phyloP scores from a whole-genome alignment of 179 eudicot species.

The Nepenthes alata region DNA sequence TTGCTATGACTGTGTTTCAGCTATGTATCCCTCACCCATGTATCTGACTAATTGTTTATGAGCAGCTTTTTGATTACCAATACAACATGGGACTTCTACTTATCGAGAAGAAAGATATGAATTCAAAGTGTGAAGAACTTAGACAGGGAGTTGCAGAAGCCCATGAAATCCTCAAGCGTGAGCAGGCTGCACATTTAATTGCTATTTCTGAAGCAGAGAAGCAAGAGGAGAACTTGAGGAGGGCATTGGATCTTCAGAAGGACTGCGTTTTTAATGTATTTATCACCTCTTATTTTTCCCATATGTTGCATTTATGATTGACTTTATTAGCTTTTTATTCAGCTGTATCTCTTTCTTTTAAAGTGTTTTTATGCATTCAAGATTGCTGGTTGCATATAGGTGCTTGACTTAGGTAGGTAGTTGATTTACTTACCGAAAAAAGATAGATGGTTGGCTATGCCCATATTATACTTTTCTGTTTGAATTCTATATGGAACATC shows the following conservation, averaged over 20 bases:
- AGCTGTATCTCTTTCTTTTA: too few species aligned
- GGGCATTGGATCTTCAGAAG: constrained; percentile 54
- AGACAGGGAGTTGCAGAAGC: constrained; percentile 50
- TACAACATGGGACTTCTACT: constrained; percentile 88
- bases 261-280: constrained; percentile 60
- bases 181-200: constrained; percentile 61
- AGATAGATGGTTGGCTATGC: neutral
- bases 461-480: neutral
- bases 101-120: constrained; percentile 60
- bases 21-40: neutral
- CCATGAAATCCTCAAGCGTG: constrained; percentile 63
- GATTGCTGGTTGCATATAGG: too few species aligned
- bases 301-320: neutral
- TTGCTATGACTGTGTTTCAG: neutral
- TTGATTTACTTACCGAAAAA: too few species aligned
- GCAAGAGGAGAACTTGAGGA: constrained; percentile 58
- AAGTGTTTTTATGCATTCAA: too few species aligned
- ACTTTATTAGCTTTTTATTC: too few species aligned
- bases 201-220: constrained; percentile 65
- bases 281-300: neutral
- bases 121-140: constrained; percentile 41
- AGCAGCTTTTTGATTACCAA: constrained; percentile 78
- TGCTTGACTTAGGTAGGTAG: too few species aligned
- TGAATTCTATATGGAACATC: too few species aligned
- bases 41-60: constrained; percentile 5